These are phyloP conservation scores for Leccinum uliginosum DNA, from an alignment of 768 basidiomycete species.

Conservation along the genomic window DNA sequence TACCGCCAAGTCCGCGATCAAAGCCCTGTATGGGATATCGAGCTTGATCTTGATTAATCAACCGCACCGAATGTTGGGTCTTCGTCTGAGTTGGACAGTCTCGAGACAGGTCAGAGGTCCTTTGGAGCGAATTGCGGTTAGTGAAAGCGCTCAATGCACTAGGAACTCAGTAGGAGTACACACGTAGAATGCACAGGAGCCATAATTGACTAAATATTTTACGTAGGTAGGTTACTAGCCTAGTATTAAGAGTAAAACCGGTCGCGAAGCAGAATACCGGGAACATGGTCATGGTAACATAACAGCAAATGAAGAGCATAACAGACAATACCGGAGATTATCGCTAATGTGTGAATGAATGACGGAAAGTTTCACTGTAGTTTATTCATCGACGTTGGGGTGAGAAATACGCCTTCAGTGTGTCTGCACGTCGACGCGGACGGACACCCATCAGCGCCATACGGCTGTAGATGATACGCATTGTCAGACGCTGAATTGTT, in stretches of 20 bases:
- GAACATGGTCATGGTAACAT: constrained; percentile 3
- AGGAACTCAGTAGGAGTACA: too few species aligned
- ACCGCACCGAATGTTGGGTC: constrained; percentile 11
- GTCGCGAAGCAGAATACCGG: background rate
- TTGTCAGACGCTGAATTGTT: constrained; percentile 56
- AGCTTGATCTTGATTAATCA: constrained; percentile 45
- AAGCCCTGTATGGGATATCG: constrained; percentile 74
- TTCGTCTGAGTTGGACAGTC: background rate
- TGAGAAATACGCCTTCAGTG: constrained; percentile 28
- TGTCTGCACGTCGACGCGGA: constrained; percentile 19
- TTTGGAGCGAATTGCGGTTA: too few species aligned
- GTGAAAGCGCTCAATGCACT: too few species aligned
- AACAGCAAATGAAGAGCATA: background rate
- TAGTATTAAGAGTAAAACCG: background rate
- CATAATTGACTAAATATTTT: constrained; percentile 25
- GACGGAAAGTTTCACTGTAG: background rate
- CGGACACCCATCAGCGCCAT: constrained; percentile 27
- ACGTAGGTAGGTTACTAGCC: constrained; percentile 8
- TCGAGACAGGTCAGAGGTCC: too few species aligned
- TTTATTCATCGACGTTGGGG: constrained; percentile 18
- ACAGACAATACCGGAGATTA: background rate
- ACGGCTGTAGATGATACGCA: constrained; percentile 63
- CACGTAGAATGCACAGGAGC: background rate
- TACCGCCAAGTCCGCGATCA: constrained; percentile 33
- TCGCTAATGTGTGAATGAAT: background rate